phyloP scores from a whole-genome alignment of 1,284 basidiomycete species.

The Coniferiporia sulphurascens region DNA sequence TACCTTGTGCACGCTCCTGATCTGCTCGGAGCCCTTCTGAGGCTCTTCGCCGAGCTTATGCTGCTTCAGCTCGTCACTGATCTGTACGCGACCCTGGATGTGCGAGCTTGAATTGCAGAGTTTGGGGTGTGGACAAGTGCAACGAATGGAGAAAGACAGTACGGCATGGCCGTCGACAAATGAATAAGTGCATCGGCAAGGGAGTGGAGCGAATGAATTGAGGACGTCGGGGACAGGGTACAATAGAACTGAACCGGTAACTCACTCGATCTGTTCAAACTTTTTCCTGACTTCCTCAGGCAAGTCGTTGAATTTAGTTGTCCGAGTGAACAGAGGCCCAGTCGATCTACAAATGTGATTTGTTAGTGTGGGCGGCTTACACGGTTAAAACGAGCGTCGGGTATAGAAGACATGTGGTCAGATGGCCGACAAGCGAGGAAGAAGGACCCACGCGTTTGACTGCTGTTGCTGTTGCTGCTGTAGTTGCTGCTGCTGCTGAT shows the following conservation, averaged over 20 bases:
- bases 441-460: slow-evolving; percentile 16
- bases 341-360: slow-evolving; percentile 15
- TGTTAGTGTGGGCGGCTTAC: neutral
- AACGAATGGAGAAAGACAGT: neutral
- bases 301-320: slow-evolving; percentile 80
- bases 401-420: neutral
- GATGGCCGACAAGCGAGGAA: neutral
- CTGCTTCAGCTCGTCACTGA: slow-evolving; percentile 71
- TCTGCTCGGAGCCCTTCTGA: slow-evolving; percentile 62
- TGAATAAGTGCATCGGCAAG: neutral
- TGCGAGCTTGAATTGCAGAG: slow-evolving; percentile 42
- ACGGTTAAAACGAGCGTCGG: neutral
- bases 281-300: slow-evolving; percentile 61
- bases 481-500: neutral
- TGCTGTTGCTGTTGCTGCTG: slow-evolving; percentile 16
- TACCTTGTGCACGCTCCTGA: slow-evolving; percentile 63
- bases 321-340: slow-evolving; percentile 56
- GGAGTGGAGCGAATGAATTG: neutral
- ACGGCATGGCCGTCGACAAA: neutral
- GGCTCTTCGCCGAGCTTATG: slow-evolving; percentile 73
- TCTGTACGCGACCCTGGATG: slow-evolving; percentile 73
- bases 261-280: slow-evolving; percentile 70
- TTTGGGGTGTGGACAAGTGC: neutral
- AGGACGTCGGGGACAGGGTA: neutral
- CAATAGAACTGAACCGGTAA: slow-evolving; percentile 11